Percentiles rank a stretch among this genome's conserved stretches.
Evolutionary conservation across 2,329 filamentous ascomycete genomes (phyloP).

Genomic region (Alternaria brassicae): DNA sequence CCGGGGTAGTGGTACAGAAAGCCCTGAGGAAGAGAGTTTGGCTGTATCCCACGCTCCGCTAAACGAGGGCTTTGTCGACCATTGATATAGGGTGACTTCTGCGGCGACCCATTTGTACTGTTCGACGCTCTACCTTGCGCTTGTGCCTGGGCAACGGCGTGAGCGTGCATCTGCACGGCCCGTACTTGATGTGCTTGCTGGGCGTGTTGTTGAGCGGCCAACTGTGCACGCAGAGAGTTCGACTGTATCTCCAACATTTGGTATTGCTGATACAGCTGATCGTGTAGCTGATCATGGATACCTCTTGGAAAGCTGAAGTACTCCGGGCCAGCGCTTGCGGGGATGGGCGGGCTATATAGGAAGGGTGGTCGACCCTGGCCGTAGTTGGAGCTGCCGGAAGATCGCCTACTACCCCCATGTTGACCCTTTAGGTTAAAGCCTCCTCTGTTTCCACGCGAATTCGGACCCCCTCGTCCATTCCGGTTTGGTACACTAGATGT

Average conservation of each 20-base stretch:
- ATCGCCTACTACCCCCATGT: conserved; percentile 56
- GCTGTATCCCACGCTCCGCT: conserved; percentile 37
- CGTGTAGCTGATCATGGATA: conserved; percentile 54
- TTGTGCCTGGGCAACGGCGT: conserved; percentile 48
- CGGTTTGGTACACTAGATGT: conserved; percentile 58
- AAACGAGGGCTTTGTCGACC: conserved; percentile 44
- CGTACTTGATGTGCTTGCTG: conserved; percentile 50
- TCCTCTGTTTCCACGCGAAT: conserved; percentile 55
- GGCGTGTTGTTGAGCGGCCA: conserved; percentile 47
- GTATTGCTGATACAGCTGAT: conserved; percentile 59
- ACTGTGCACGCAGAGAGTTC: conserved; percentile 45
- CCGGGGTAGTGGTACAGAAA: conserved; percentile 57
- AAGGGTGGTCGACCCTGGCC: conserved; percentile 49
- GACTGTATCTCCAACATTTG: conserved; percentile 56
- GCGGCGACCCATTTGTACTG: conserved; percentile 51
- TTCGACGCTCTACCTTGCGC: conserved; percentile 45
- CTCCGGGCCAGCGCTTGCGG: conserved; percentile 47
- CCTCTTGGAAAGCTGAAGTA: conserved; percentile 54
- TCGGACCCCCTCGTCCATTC: conserved; percentile 54
- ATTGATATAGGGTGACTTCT: conserved; percentile 46
- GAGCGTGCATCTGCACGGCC: conserved; percentile 47
- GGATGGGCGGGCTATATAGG: conserved; percentile 54
- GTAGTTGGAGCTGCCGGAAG: conserved; percentile 64
- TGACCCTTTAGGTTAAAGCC: conserved; percentile 59
- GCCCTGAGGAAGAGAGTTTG: conserved; percentile 47